Conservation (phyloP, 306 rosid species). For the Cicer arietinum region DNA sequence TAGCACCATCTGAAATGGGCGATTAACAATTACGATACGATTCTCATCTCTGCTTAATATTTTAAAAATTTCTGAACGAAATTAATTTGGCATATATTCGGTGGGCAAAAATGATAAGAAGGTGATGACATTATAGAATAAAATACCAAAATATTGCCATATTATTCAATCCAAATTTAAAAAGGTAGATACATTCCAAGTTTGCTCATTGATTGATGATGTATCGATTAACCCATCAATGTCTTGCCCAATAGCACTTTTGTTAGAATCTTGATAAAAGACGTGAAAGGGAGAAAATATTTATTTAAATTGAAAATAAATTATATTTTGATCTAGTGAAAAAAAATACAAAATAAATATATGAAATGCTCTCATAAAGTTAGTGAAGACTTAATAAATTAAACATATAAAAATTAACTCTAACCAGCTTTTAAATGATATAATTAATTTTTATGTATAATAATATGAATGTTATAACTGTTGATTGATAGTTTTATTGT, state of each 20-base stretch:
- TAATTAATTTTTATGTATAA: no score
- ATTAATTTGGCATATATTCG: conserved; percentile 50
- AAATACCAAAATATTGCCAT: neutral
- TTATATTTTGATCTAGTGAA: no score
- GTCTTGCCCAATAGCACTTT: neutral
- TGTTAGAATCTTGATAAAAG: no score
- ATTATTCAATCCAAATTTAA: conserved; percentile 3
- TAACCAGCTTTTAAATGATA: no score
- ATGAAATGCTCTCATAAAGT: no score
- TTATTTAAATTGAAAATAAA: no score
- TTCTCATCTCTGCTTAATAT: neutral
- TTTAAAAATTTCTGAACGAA: neutral
- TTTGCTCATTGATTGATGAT: neutral
- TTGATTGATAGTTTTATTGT: no score
- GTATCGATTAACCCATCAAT: conserved; percentile 9
- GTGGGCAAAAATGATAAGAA: conserved; percentile 33
- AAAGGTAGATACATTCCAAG: conserved; percentile 38
- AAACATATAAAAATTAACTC: no score
- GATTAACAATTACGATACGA: neutral
- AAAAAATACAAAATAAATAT: no score
- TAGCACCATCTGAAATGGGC: neutral
- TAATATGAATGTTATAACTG: no score
- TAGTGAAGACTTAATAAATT: no score
- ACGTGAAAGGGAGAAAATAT: no score
- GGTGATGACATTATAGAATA: conserved; percentile 7